phyloP scores from a whole-genome alignment of 805 yeast species.

The Ogataea chonburiensis region DNA sequence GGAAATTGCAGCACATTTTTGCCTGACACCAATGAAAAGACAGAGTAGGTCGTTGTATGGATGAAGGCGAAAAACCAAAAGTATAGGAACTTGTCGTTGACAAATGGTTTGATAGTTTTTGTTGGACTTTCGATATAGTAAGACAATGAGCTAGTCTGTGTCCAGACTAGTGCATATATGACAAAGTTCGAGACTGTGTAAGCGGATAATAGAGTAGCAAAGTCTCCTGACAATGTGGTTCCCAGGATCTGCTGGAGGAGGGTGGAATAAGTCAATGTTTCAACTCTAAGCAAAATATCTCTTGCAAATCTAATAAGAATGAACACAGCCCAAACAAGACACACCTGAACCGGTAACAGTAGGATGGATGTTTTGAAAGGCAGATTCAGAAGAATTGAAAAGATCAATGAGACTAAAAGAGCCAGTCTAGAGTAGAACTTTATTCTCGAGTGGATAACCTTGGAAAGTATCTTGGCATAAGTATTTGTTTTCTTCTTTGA shows the following conservation, averaged over 20 bases:
- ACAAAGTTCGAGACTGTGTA: constrained; percentile 23
- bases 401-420: constrained; percentile 20
- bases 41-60: constrained; percentile 45
- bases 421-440: constrained; percentile 31
- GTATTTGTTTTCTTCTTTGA: constrained; percentile 21
- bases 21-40: constrained; percentile 52
- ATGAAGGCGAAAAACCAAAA: constrained; percentile 46
- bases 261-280: constrained; percentile 25
- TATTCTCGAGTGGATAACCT: constrained; percentile 28
- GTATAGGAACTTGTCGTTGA: constrained; percentile 46
- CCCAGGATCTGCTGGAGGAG: constrained; percentile 28
- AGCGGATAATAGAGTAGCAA: constrained; percentile 22
- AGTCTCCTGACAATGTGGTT: constrained; percentile 25
- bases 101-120: constrained; percentile 40
- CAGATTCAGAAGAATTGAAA: constrained; percentile 23
- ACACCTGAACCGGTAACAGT: constrained; percentile 28
- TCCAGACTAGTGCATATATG: constrained; percentile 20
- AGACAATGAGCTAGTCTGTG: constrained; percentile 24
- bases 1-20: constrained; percentile 52
- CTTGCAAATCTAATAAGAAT: constrained; percentile 30
- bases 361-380: constrained; percentile 23
- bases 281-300: constrained; percentile 29
- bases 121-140: constrained; percentile 35
- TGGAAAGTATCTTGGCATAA: constrained; percentile 26
- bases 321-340: constrained; percentile 30